These are phyloP conservation scores for Hysterium pulicare DNA, from an alignment of 2,329 filamentous ascomycete genomes.

Conservation along the genomic window DNA sequence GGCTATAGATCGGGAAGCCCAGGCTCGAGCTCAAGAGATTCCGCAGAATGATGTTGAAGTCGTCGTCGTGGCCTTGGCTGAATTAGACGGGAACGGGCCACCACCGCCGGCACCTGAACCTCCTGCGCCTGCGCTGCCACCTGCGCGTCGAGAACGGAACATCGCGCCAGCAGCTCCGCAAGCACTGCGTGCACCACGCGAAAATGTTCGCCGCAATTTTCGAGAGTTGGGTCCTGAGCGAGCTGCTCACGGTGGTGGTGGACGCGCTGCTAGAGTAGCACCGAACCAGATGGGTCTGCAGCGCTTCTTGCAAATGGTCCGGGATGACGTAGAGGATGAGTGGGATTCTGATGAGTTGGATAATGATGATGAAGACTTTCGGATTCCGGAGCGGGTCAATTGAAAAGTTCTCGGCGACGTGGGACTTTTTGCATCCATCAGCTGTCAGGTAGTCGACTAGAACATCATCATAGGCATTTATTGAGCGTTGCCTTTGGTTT, in stretches of 20 bases:
- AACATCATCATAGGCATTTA: too few relatives aligned
- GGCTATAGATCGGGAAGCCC: constrained; percentile 10
- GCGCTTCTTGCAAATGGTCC: constrained; percentile 51
- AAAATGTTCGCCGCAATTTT: neutral
- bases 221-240: neutral
- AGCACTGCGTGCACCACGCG: neutral
- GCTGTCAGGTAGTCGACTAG: too few relatives aligned
- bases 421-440: too few relatives aligned
- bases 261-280: neutral
- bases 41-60: neutral
- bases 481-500: too few relatives aligned
- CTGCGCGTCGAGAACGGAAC: too few relatives aligned
- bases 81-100: neutral
- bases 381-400: constrained; percentile 3
- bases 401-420: too few relatives aligned
- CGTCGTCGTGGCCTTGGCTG: neutral
- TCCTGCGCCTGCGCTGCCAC: neutral
- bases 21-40: too few relatives aligned
- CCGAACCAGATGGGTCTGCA: constrained; percentile 37
- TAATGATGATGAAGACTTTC: constrained; percentile 15
- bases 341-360: constrained; percentile 60
- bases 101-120: constrained; percentile 2
- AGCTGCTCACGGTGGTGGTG: neutral
- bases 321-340: constrained; percentile 54
- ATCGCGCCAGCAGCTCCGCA: too few relatives aligned